Percentiles rank a stretch among this genome's conserved stretches.
Evolutionary conservation across 176 grass and related monocot species (phyloP).

Genomic region (Aegilops speltoides): DNA sequence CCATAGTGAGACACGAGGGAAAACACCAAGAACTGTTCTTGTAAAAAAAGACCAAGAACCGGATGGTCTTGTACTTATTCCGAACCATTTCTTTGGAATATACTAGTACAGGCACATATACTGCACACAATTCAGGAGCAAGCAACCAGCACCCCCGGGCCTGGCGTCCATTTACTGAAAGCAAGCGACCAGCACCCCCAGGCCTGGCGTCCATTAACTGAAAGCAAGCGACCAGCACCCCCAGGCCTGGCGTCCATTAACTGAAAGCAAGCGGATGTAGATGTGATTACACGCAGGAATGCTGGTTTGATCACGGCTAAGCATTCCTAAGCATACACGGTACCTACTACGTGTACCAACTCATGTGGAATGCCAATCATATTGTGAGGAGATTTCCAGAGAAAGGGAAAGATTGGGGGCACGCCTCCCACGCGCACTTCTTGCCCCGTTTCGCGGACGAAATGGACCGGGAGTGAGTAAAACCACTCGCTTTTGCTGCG

Average conservation of each 20-base stretch:
- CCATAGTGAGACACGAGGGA: neutral
- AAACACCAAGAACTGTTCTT: neutral
- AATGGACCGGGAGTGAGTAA: neutral
- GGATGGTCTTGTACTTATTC: neutral
- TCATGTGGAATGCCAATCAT: neutral
- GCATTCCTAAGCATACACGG: neutral
- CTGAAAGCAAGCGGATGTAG: neutral
- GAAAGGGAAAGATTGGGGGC: neutral
- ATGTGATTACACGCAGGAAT: slow-evolving; percentile 1
- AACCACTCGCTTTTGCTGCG: neutral
- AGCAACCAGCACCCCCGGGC: neutral
- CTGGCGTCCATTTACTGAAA: neutral
- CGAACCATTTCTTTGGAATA: neutral
- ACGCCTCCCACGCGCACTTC: slow-evolving; percentile 27
- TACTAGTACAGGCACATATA: neutral
- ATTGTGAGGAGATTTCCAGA: neutral
- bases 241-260: neutral
- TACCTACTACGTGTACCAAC: neutral
- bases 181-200: neutral
- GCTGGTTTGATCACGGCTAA: slow-evolving; percentile 19
- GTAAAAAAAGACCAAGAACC: neutral
- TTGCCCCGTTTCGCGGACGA: slow-evolving; percentile 22
- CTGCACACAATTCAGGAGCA: slow-evolving; percentile 2
- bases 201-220: neutral
- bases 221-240: neutral